Base-by-base conservation (phyloP, 176 grass and related monocot species). In the Oryza meyeriana region DNA sequence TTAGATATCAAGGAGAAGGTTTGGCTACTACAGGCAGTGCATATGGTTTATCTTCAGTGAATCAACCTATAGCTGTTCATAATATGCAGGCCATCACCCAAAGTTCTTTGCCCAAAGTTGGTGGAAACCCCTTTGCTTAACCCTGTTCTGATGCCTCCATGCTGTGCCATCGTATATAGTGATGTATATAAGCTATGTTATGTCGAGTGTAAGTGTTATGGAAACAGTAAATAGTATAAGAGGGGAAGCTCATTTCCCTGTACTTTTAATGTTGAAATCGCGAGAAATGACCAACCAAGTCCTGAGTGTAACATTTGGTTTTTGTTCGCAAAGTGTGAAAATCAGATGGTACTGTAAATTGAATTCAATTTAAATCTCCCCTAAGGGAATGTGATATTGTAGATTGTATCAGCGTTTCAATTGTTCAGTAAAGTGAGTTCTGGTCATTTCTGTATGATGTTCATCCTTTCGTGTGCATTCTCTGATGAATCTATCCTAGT, bases 51-150 rank as follows among this genome's bases (percentile, higher is more conserved):
- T 67, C 75, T 59, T 32, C 65, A 4, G 73, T 73, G 58, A 68
- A 87, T 80, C 78, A 76, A 26, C 80, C 30, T 50, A 72, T 85
- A 74, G 69, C 47, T 64, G 72, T 70, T 74, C 86, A 64, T 76
- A 85, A 85, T 72, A 62, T 74, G 61, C 91, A 50, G 55, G 36
- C 36, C 70, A 61, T 80, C 24, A 76, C 41, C 48, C 34, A 80
- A 72, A 83, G 38, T 70, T 33, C 28, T 55, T 86, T 52, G 76
- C 31, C 69, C 32, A 77, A 36, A 66, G 73, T 76, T 83, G 79
- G 88, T n/a, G 75, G 86, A 88, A 94, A 94, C 79, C 88, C 88
- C 12, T 94, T 94, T 71, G 78, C 79, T 42, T 88, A 91, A 72
- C n/a, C 24, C 18, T 67, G 9, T 79, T 40, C n/a, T 9, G 66